phyloP scores from a whole-genome alignment of 2,329 filamentous ascomycete genomes.

The Penicillium palitans region DNA sequence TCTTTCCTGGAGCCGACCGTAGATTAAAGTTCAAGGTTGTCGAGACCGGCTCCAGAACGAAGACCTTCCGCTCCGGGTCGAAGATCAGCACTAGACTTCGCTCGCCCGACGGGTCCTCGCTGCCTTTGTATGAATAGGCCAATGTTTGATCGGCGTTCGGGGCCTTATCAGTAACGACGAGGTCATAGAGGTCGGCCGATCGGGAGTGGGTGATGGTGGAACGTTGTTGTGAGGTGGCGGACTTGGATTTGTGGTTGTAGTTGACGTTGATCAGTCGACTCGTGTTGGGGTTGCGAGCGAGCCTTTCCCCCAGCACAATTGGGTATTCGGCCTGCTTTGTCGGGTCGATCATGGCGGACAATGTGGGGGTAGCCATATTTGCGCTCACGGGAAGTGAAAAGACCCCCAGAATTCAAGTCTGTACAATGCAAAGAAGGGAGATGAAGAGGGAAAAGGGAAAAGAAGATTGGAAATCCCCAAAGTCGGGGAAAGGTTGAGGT shows the following conservation, averaged over 20 bases:
- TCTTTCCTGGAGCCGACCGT: constrained; percentile 65
- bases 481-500: constrained; percentile 12
- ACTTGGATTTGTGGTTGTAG: constrained; percentile 50
- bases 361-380: constrained; percentile 36
- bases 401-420: neutral
- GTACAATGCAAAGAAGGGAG: neutral
- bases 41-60: constrained; percentile 78
- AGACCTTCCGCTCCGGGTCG: constrained; percentile 70
- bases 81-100: constrained; percentile 64
- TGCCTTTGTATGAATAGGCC: constrained; percentile 44
- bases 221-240: constrained; percentile 40
- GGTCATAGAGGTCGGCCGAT: constrained; percentile 41
- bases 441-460: neutral
- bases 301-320: constrained; percentile 46
- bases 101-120: constrained; percentile 39
- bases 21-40: constrained; percentile 89
- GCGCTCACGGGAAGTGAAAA: constrained; percentile 10
- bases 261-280: constrained; percentile 43
- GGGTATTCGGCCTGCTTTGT: constrained; percentile 50
- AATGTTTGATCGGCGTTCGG: constrained; percentile 41
- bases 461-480: neutral
- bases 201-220: constrained; percentile 38
- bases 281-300: constrained; percentile 33
- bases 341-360: constrained; percentile 43
- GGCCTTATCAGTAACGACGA: constrained; percentile 45